These are phyloP conservation scores for Naganishia albida DNA, from an alignment of 1,284 basidiomycete species.

Conservation along the genomic window DNA sequence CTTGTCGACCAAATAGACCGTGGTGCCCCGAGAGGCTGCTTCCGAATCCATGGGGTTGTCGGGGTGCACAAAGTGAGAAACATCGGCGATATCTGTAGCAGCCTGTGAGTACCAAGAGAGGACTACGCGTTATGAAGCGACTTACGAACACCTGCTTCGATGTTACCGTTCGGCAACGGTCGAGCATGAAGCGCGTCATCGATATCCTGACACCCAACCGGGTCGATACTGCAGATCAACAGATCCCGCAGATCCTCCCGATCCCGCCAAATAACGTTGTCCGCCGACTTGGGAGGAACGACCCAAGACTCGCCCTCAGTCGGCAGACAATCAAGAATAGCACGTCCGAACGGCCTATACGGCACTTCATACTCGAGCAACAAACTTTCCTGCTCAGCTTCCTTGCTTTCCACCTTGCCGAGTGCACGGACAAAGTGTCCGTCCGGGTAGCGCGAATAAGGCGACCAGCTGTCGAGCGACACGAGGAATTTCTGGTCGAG, in stretches of 20 bases:
- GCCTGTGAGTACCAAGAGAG: not conserved
- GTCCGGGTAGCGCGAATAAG: conserved; percentile 86
- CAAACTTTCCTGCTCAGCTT: conserved; percentile 93
- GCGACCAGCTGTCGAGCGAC: conserved; percentile 89
- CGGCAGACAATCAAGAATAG: conserved; percentile 89
- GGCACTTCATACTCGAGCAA: conserved; percentile 95
- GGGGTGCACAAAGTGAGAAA: conserved; percentile 91
- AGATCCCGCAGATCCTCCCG: conserved; percentile 85
- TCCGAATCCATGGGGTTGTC: conserved; percentile 97
- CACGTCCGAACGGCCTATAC: conserved; percentile 92
- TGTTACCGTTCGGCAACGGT: conserved; percentile 84
- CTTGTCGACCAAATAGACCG: conserved; percentile 98
- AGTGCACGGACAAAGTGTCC: conserved; percentile 95
- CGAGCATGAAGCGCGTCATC: conserved; percentile 98
- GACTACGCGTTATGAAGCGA: conserved; percentile 41
- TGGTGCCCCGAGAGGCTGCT: conserved; percentile 92
- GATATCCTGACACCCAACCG: conserved; percentile 93
- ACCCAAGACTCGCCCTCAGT: conserved; percentile 88
- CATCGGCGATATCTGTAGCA: conserved; percentile 88
- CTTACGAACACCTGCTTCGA: conserved; percentile 96
- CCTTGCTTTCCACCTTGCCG: conserved; percentile 88
- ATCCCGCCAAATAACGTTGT: conserved; percentile 71
- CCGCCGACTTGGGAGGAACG: conserved; percentile 73
- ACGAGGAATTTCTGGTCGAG: conserved; percentile 94
- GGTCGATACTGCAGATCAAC: conserved; percentile 94